phyloP scores from a whole-genome alignment of 208 protist genomes.

The Hexamita inflata region DNA sequence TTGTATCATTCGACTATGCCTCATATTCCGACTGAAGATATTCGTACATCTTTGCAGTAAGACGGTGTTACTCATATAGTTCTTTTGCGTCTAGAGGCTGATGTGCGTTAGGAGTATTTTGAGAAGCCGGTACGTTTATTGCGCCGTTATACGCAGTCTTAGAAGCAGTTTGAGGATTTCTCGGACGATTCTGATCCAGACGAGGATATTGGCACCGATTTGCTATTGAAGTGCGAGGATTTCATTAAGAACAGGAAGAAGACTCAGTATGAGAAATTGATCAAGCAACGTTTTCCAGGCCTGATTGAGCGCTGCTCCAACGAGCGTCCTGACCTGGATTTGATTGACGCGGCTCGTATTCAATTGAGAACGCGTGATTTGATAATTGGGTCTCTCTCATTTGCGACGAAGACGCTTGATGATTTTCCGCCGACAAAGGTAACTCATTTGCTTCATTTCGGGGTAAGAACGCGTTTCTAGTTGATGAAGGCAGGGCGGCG shows the following conservation, averaged over 20 bases:
- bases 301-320: background rate
- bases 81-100: too few relatives aligned
- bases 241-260: background rate
- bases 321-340: background rate
- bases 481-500: background rate
- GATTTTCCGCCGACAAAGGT: background rate
- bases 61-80: too few relatives aligned
- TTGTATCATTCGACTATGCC: too few relatives aligned
- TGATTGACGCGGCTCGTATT: background rate
- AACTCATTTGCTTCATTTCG: background rate
- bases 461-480: background rate
- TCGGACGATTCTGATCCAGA: background rate
- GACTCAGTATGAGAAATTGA: background rate
- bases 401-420: background rate
- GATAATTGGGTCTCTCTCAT: background rate
- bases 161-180: background rate
- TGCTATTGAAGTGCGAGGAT: background rate
- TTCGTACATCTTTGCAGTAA: too few relatives aligned
- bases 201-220: background rate
- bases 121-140: too few relatives aligned
- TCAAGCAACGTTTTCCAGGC: background rate
- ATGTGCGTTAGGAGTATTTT: too few relatives aligned
- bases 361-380: background rate
- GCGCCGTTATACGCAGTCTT: too few relatives aligned
- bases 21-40: too few relatives aligned